These are phyloP conservation scores for Grifola frondosa DNA, from an alignment of 1,284 basidiomycete species.

Conservation along the genomic window DNA sequence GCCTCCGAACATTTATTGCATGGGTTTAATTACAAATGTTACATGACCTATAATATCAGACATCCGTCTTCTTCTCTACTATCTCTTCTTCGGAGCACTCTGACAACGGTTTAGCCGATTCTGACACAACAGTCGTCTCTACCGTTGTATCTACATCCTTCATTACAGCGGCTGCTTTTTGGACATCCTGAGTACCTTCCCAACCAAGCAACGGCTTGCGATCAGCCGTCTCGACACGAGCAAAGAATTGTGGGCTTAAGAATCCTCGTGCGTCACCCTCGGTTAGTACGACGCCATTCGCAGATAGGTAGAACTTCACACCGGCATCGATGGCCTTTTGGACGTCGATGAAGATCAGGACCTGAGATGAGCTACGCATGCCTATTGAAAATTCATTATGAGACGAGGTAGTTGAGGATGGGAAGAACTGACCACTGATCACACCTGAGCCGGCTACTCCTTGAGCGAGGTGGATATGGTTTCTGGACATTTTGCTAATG, in stretches of 20 bases:
- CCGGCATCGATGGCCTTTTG: slow-evolving; percentile 69
- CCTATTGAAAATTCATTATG: slow-evolving; percentile 42
- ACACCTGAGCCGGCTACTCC: slow-evolving; percentile 61
- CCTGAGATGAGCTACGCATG: slow-evolving; percentile 71
- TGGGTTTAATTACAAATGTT: too few relatives aligned
- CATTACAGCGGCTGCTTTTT: neutral
- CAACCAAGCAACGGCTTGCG: slow-evolving; percentile 36
- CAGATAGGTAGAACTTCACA: slow-evolving; percentile 71
- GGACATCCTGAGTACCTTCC: slow-evolving; percentile 19
- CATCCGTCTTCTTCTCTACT: too few relatives aligned
- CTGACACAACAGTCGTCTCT: neutral
- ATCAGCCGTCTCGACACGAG: slow-evolving; percentile 50
- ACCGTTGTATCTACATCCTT: neutral
- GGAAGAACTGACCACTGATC: slow-evolving; percentile 61
- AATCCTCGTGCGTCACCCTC: slow-evolving; percentile 64
- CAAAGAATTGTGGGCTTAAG: slow-evolving; percentile 60
- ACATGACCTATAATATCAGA: too few relatives aligned
- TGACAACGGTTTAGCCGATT: too few relatives aligned
- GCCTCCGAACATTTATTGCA: too few relatives aligned
- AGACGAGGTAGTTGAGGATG: neutral
- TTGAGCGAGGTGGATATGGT: slow-evolving; percentile 88
- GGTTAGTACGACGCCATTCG: slow-evolving; percentile 84
- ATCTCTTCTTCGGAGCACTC: too few relatives aligned
- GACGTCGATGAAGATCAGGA: slow-evolving; percentile 78
- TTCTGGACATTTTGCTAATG: slow-evolving; percentile 81